phyloP scores from a whole-genome alignment of 2,329 filamentous ascomycete genomes.

The Aureobasidium sp. region DNA sequence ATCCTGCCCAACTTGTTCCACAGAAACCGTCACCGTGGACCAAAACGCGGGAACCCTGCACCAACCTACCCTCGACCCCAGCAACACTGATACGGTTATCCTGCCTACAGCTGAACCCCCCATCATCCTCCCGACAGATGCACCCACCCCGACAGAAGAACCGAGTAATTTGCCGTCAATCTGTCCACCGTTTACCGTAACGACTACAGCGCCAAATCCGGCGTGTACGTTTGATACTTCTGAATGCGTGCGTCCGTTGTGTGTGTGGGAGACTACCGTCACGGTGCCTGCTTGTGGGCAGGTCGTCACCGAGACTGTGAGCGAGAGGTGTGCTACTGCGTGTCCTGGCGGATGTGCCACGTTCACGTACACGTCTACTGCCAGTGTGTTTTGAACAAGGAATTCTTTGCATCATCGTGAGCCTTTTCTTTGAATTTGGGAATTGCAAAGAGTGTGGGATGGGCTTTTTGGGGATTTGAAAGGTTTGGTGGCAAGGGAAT shows the following conservation, averaged over 20 bases:
- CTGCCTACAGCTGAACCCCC: neutral
- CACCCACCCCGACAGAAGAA: neutral
- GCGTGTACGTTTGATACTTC: conserved; percentile 9
- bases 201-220: conserved; percentile 6
- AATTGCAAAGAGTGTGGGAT: too few species aligned
- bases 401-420: too few species aligned
- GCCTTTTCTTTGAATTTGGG: too few species aligned
- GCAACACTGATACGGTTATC: too few species aligned
- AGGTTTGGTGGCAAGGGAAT: too few species aligned
- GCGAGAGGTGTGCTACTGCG: conserved; percentile 20
- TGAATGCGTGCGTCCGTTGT: conserved; percentile 12
- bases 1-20: neutral
- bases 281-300: conserved; percentile 12
- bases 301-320: conserved; percentile 12
- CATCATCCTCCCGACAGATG: neutral
- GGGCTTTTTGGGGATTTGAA: too few species aligned
- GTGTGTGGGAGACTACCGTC: conserved; percentile 13
- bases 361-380: conserved; percentile 5
- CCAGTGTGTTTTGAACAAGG: too few species aligned
- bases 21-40: neutral
- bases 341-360: conserved; percentile 22
- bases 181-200: conserved; percentile 11
- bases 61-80: neutral
- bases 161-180: too few species aligned
- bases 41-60: neutral